These are phyloP conservation scores for Botrytis porri DNA, from an alignment of 2,329 filamentous ascomycete genomes.

Conservation along the genomic window DNA sequence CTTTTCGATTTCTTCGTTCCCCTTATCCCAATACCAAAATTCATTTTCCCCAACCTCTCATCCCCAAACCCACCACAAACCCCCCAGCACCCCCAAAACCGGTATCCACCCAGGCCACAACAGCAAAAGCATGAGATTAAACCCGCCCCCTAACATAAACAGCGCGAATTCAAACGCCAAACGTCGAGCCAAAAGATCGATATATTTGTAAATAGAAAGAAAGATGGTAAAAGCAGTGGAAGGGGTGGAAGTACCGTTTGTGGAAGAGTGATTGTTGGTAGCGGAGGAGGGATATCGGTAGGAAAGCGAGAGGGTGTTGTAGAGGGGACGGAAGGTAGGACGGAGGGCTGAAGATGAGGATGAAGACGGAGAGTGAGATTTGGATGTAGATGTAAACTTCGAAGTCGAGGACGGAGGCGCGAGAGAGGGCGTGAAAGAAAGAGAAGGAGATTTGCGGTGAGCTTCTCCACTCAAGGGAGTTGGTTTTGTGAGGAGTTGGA, in stretches of 20 bases:
- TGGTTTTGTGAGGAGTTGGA: conserved; percentile 23
- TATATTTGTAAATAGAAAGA: conserved; percentile 21
- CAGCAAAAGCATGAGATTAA: conserved; percentile 31
- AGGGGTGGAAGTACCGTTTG: conserved; percentile 6
- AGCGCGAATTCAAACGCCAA: conserved; percentile 34
- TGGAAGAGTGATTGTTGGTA: conserved; percentile 26
- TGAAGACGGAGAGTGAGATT: conserved; percentile 25
- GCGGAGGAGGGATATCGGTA: not conserved
- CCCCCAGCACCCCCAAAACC: conserved; percentile 16
- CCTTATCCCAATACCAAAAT: not conserved
- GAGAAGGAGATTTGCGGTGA: conserved; percentile 15
- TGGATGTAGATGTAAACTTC: conserved; percentile 22
- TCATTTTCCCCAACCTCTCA: not conserved
- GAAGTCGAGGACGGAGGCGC: conserved; percentile 24
- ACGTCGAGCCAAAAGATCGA: conserved; percentile 19
- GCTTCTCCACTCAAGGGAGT: conserved; percentile 13
- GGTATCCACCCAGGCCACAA: conserved; percentile 39
- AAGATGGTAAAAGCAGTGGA: conserved; percentile 26
- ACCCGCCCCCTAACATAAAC: conserved; percentile 35
- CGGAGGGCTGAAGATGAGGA: not conserved
- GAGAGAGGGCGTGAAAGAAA: conserved; percentile 21
- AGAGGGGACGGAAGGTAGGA: conserved; percentile 23
- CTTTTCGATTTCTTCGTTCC: not conserved
- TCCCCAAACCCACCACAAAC: not conserved
- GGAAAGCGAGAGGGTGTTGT: conserved; percentile 26